Conservation (phyloP, 306 rosid species). For the Trifolium fragiferum region DNA sequence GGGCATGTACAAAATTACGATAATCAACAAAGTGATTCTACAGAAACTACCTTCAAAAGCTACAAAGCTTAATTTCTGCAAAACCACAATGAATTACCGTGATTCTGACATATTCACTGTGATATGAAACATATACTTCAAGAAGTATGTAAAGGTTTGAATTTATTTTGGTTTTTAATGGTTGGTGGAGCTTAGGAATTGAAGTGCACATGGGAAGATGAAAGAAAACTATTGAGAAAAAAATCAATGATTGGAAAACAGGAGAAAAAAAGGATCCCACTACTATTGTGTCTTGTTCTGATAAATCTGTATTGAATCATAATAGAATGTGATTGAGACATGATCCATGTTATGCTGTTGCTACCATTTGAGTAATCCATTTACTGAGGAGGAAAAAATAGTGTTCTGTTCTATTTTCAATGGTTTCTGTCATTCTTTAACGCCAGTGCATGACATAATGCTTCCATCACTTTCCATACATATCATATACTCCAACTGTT, state of each 20-base stretch:
- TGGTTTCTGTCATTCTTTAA: slow-evolving; percentile 36
- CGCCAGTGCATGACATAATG: slow-evolving; percentile 43
- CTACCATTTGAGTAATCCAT: slow-evolving; percentile 35
- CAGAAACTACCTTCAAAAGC: too few species aligned
- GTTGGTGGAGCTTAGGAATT: slow-evolving; percentile 27
- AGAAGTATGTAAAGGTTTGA: slow-evolving; percentile 36
- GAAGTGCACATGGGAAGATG: slow-evolving; percentile 36
- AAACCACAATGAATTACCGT: too few species aligned
- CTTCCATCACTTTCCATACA: slow-evolving; percentile 42
- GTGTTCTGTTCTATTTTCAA: slow-evolving; percentile 23
- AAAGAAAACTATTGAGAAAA: background rate
- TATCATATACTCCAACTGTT: slow-evolving; percentile 4
- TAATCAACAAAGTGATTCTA: too few species aligned
- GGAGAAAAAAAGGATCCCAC: slow-evolving; percentile 36
- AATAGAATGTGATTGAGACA: slow-evolving; percentile 51
- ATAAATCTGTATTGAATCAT: slow-evolving; percentile 39
- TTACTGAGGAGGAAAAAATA: slow-evolving; percentile 1
- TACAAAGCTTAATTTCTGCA: too few species aligned
- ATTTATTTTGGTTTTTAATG: slow-evolving; percentile 36
- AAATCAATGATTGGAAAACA: slow-evolving; percentile 35
- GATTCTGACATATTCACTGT: too few species aligned
- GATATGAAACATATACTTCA: background rate
- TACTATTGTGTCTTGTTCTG: slow-evolving; percentile 39
- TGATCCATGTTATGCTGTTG: slow-evolving; percentile 45
- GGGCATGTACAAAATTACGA: too few species aligned